Evolutionary conservation across 352 stramenopile genomes (phyloP).

Genomic region (Phytophthora citrophthora): DNA sequence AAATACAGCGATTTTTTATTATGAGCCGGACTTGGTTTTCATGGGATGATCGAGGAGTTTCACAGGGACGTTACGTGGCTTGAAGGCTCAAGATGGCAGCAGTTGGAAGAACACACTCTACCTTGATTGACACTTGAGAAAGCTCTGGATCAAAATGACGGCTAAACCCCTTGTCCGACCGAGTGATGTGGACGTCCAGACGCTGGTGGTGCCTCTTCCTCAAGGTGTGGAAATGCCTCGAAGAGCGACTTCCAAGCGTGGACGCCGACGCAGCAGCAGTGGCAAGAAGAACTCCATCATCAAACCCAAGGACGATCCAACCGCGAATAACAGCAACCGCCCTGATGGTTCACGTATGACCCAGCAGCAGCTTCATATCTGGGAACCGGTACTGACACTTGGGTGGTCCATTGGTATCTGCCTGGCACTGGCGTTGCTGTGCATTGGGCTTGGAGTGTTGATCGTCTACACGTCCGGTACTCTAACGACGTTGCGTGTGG

Average conservation of each 20-base stretch:
- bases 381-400: slow-evolving; percentile 79
- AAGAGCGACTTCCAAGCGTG: slow-evolving; percentile 6
- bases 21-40: background rate
- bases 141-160: slow-evolving; percentile 25
- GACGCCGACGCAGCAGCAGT: slow-evolving; percentile 28
- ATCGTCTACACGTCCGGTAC: slow-evolving; percentile 57
- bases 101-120: slow-evolving; percentile 13
- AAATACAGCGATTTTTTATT: slow-evolving; percentile 43
- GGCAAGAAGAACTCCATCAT: slow-evolving; percentile 8
- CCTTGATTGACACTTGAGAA: background rate
- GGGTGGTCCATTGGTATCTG: slow-evolving; percentile 65
- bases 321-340: slow-evolving; percentile 43
- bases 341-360: slow-evolving; percentile 60
- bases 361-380: slow-evolving; percentile 75
- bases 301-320: slow-evolving; percentile 12
- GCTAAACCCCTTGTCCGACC: slow-evolving; percentile 34
- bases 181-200: slow-evolving; percentile 38
- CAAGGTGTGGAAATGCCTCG: slow-evolving; percentile 29
- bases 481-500: slow-evolving; percentile 62
- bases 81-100: slow-evolving; percentile 13
- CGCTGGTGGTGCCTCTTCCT: slow-evolving; percentile 33
- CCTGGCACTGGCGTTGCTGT: slow-evolving; percentile 47
- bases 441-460: slow-evolving; percentile 51
- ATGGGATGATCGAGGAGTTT: slow-evolving; percentile 24
- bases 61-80: slow-evolving; percentile 4